Evolutionary conservation across 116 monocot genomes (phyloP).

Genomic region (Trichopus zeylanicus): DNA sequence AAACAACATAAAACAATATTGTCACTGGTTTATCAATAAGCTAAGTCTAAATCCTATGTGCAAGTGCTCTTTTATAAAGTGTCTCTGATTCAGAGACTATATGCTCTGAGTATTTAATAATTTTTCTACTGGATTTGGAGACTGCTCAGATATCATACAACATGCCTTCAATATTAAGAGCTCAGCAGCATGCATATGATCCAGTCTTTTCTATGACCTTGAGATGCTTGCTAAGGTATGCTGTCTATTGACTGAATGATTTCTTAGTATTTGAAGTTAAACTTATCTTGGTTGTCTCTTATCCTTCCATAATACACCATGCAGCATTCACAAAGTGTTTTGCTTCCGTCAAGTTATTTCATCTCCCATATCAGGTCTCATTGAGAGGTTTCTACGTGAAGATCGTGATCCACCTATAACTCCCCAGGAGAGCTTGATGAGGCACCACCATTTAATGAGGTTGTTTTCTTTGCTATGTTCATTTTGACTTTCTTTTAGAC

Average conservation of each 20-base stretch:
- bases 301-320: neutral
- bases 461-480: constrained; percentile 15
- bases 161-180: constrained; percentile 73
- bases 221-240: constrained; percentile 90
- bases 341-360: constrained; percentile 74
- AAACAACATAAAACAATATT: too few relatives aligned
- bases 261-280: neutral
- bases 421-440: constrained; percentile 61
- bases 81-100: too few relatives aligned
- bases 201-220: constrained; percentile 80
- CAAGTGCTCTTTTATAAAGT: too few relatives aligned
- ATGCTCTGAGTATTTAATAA: too few relatives aligned
- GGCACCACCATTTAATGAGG: constrained; percentile 94
- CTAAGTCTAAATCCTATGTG: too few relatives aligned
- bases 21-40: too few relatives aligned
- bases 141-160: too few relatives aligned
- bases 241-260: neutral
- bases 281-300: neutral
- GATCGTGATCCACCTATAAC: constrained; percentile 75
- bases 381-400: constrained; percentile 82
- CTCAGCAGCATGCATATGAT: constrained; percentile 82
- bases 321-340: constrained; percentile 86
- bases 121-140: too few relatives aligned
- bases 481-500: neutral
- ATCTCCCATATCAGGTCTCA: constrained; percentile 88